phyloP scores from a whole-genome alignment of 352 stramenopile species.

The Phytophthora rubi region DNA sequence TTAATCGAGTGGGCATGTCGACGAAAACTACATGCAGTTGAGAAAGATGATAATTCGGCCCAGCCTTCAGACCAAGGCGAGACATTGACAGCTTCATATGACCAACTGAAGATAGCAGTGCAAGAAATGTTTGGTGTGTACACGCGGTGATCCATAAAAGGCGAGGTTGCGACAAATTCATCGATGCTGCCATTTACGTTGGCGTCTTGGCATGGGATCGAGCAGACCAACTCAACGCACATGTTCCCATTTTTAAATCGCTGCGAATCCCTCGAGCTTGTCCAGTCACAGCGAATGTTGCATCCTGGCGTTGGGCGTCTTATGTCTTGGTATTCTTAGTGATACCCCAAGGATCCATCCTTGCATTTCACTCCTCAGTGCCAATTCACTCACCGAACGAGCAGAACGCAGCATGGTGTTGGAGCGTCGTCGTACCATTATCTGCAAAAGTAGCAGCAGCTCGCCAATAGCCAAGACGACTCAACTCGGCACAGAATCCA shows the following conservation, averaged over 20 bases:
- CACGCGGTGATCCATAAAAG: conserved; percentile 18
- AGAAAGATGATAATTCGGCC: background rate
- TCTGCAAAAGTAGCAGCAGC: conserved; percentile 32
- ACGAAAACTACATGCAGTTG: conserved; percentile 4
- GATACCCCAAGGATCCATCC: background rate
- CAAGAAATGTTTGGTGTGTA: conserved; percentile 66
- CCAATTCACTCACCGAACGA: conserved; percentile 5
- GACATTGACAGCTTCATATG: conserved; percentile 29
- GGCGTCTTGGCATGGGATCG: conserved; percentile 15
- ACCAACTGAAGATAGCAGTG: conserved; percentile 56
- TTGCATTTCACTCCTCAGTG: conserved; percentile 2
- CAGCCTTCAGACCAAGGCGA: conserved; percentile 20
- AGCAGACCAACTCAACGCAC: conserved; percentile 17
- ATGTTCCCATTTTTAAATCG: conserved; percentile 13
- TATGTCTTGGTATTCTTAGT: conserved; percentile 39
- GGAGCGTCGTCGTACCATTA: conserved; percentile 35
- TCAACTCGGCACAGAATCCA: conserved; percentile 17
- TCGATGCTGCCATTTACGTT: background rate
- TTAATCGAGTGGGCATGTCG: conserved; percentile 43
- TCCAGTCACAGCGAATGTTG: background rate
- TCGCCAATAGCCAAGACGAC: conserved; percentile 13
- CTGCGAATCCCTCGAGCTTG: conserved; percentile 7
- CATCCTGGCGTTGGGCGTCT: conserved; percentile 5
- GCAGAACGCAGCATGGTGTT: conserved; percentile 29
- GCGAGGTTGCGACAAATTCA: background rate